phyloP scores from a whole-genome alignment of 2,329 filamentous ascomycete genomes.

The Lecanoromycetidae sp. region DNA sequence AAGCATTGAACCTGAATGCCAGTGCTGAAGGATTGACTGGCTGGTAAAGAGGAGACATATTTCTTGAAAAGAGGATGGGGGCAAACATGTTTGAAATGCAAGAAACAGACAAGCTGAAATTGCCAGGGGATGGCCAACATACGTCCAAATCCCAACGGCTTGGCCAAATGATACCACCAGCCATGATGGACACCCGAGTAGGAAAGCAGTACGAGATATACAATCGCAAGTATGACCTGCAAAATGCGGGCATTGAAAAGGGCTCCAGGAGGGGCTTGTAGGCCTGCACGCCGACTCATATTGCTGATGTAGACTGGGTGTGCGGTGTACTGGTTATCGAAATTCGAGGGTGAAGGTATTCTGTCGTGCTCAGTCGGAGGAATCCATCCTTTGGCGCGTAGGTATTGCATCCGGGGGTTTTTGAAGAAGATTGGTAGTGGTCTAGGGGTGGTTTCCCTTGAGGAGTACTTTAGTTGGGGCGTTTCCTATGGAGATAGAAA shows the following conservation, averaged over 20 bases:
- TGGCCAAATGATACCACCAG: conserved; percentile 11
- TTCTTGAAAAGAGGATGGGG: no score
- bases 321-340: background rate
- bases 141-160: conserved; percentile 10
- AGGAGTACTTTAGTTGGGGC: background rate
- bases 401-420: background rate
- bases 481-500: background rate
- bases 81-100: no score
- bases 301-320: background rate
- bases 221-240: conserved; percentile 6
- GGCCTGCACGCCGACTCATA: background rate
- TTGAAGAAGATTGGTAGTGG: background rate
- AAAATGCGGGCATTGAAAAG: conserved; percentile 4
- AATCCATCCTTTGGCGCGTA: conserved; percentile 3
- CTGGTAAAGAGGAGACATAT: no score
- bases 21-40: no score
- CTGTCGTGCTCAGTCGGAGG: background rate
- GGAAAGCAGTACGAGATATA: conserved; percentile 9
- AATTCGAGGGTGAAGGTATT: background rate
- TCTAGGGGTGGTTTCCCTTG: background rate
- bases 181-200: conserved; percentile 8
- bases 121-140: background rate
- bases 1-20: no score
- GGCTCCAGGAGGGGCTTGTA: background rate
- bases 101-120: background rate